Conservation (phyloP, 176 grass and related monocot species). For the Rhynchospora breviuscula region DNA sequence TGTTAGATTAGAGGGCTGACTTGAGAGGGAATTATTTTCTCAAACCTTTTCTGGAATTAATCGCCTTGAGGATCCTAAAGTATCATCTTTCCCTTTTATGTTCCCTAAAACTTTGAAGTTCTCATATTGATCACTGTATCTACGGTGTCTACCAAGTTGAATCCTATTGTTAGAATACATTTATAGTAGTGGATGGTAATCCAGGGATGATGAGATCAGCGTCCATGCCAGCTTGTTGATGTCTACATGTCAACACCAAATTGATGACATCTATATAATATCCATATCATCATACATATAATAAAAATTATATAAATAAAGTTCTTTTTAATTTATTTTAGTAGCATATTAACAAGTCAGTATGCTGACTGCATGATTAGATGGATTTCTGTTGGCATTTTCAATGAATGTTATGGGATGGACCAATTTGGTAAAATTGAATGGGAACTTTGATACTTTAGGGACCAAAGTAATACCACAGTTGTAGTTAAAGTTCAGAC, state of each 20-base stretch:
- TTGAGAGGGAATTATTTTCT: not conserved
- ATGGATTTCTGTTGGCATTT: not conserved
- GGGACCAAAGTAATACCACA: constrained; percentile 13
- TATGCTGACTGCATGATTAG: constrained; percentile 1
- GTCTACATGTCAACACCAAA: not conserved
- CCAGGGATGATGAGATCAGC: not conserved
- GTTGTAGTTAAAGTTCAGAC: not conserved
- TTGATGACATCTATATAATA: not conserved
- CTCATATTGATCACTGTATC: not conserved
- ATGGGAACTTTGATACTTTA: not conserved
- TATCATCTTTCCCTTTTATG: not conserved
- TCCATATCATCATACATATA: not conserved
- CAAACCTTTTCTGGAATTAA: not conserved
- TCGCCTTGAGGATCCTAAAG: not conserved
- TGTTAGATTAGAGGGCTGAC: not conserved
- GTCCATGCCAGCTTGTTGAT: not conserved
- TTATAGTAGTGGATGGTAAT: not conserved
- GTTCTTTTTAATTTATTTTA: not conserved
- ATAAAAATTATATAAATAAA: not conserved
- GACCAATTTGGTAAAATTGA: not conserved
- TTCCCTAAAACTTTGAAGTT: not conserved
- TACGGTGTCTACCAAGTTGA: not conserved
- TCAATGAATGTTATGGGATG: not conserved
- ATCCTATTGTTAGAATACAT: not conserved
- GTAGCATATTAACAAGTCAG: not conserved